Evolutionary conservation across 768 basidiomycete species (phyloP), one percentile per base, ranked within the genome.

Genomic region (Leccinum fibrillosum): DNA sequence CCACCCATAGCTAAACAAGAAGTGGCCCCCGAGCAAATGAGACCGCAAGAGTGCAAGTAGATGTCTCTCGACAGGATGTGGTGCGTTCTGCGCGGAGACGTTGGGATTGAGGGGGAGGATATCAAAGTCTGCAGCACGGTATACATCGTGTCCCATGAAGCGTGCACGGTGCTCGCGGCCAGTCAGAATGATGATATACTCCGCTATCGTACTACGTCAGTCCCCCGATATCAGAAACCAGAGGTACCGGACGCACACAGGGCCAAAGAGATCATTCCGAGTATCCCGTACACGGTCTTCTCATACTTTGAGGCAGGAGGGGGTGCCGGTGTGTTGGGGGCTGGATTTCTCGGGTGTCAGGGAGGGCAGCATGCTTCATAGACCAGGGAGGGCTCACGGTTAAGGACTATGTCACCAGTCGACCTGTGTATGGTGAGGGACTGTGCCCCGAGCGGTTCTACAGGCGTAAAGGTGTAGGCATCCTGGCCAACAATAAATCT

Each of bases 111-210:
- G 76, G 5, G 97, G 94, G 48, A 97, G 86, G 53, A 98, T 86
- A 57, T 93, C 89, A 72, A 92, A 98, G 68, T 94, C 90, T 21
- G 89, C 88, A 12, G 93, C 93, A 50, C 86, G 85, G 76, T 91
- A 98, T 65, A 99, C 79, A 60, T 95, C 87, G 61, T 96, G 85
- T 4, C 88, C 85, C 77, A 94, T 84, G 58, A 98, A 78, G 57
- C 87, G 82, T 13, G 89, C 90, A 62, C 83, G 84, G 34, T 86
- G 83, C 63, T 87, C 86, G 49, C 94, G 85, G 26, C 86, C 87
- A 45, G 93, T 97, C 61, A 98, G 80, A 42, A 97, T 78, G 62
- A 99, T 83, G 51, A 98, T 74, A 76, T 96, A 98, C 75, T 98
- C 97, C 68, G 95, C 96, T 98, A 62, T 37, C 21, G 30, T 25